Evolutionary conservation across 1,284 basidiomycete genomes (phyloP), one percentile per base, ranked within the genome.

Genomic region (Irpex sp.): DNA sequence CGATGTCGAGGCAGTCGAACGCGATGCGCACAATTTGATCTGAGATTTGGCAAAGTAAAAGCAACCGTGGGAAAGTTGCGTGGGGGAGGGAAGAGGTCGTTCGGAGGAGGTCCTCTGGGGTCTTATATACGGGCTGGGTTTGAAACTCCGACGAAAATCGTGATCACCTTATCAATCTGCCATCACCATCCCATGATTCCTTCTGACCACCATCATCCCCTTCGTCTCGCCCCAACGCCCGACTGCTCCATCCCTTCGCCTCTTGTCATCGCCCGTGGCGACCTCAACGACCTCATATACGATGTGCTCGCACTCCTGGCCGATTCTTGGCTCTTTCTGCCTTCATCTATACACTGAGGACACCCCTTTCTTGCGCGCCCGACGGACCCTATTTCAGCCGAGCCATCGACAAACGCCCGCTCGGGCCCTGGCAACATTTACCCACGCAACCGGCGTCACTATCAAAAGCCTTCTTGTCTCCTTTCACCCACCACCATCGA

Each of bases 31-130:
- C 36, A 52, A 58, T 48, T 38, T 31, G 49, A 55, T 57, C 57
- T 62, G 57, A 66, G 54, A 62, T 63, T 59, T 64, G 63, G 11
- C 13, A 63, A 65, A 65, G 67, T 65, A 66, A 44, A 63, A 64
- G 62, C 52, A 68, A 71, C 70, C 72, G 75, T 75, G 75, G 72
- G 74, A 74, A 73, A 72, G 61, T 57, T 67, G 59, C 68, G 66
- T 66, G 57, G 62, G 68, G 49, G 44, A 66, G 68, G 63, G 62
- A 58, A 65, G 66, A 68, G 67, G 57, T 31, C 34, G 47, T 38
- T 31, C 59, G 38, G 47, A 63, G 58, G 58, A 60, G 59, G 58
- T 66, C 66, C 61, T 63, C 38, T 49, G 37, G 47, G 62, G 11
- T 54, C 63, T 72, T 76, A 77, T 77, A 77, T 76, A 77, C 67